Conservation (phyloP, 1,284 basidiomycete genomes). For the Microbotryum intermedium region DNA sequence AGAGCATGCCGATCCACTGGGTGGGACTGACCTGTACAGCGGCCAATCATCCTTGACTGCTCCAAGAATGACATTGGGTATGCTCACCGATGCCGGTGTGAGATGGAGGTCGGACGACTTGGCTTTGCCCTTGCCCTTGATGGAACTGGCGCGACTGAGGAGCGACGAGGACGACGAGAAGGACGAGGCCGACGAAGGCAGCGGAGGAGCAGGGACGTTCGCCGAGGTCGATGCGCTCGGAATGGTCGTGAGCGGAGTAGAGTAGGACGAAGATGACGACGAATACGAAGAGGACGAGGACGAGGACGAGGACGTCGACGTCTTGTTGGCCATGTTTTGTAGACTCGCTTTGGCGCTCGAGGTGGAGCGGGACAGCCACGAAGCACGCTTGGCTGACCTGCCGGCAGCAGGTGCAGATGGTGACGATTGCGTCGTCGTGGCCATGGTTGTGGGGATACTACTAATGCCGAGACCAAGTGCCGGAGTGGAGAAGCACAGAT, state of each 20-base stretch:
- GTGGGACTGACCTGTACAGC: slow-evolving; percentile 60
- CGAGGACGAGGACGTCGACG: not conserved
- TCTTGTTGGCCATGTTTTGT: too few species aligned
- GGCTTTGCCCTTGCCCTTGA: not conserved
- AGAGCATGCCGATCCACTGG: too few species aligned
- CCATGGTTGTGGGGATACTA: too few species aligned
- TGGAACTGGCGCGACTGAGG: not conserved
- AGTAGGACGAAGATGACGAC: not conserved
- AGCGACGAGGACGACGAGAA: slow-evolving; percentile 1
- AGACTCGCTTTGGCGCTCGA: too few species aligned
- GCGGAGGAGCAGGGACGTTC: not conserved
- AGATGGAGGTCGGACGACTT: not conserved
- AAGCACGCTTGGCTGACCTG: too few species aligned
- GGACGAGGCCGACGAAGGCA: slow-evolving; percentile 2
- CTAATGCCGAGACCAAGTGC: too few species aligned
- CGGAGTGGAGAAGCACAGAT: too few species aligned
- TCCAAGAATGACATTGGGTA: slow-evolving; percentile 49
- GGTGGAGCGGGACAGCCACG: too few species aligned
- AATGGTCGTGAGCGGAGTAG: not conserved
- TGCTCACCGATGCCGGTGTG: not conserved
- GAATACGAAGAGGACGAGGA: not conserved
- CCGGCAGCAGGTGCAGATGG: too few species aligned
- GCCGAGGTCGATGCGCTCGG: not conserved
- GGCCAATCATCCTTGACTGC: slow-evolving; percentile 79
- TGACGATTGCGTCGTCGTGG: too few species aligned